Evolutionary conservation across 2,329 filamentous ascomycete genomes (phyloP).

Genomic region (Fusarium vanettenii): DNA sequence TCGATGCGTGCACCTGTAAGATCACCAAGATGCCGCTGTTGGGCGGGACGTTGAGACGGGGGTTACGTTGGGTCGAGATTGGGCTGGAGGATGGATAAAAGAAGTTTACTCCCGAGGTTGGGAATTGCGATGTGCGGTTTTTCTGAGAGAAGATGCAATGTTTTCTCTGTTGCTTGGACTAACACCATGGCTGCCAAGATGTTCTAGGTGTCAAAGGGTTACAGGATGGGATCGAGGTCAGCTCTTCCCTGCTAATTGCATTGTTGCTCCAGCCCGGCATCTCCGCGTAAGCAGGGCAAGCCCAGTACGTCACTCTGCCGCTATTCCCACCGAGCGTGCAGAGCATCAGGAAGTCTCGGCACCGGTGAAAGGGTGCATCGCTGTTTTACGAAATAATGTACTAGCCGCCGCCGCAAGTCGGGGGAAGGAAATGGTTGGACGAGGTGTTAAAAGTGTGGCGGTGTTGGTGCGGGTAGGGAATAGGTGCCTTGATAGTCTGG

Average conservation of each 20-base stretch:
- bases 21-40: conserved; percentile 21
- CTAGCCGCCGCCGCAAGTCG: neutral
- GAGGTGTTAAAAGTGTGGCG: neutral
- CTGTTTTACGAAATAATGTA: neutral
- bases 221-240: neutral
- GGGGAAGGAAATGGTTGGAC: neutral
- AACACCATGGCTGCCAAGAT: neutral
- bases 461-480: neutral
- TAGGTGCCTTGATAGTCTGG: neutral
- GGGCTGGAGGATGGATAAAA: conserved; percentile 10
- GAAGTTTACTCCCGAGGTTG: neutral
- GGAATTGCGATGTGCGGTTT: neutral
- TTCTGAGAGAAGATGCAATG: neutral
- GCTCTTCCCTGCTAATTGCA: conserved; percentile 5
- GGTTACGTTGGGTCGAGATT: conserved; percentile 26
- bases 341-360: neutral
- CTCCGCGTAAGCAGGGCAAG: conserved; percentile 3
- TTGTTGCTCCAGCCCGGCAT: neutral
- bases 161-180: neutral
- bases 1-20: conserved; percentile 21
- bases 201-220: neutral
- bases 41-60: conserved; percentile 1
- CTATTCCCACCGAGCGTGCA: neutral
- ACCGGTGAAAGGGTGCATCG: neutral
- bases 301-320: conserved; percentile 21